A percentile compares a stretch with the other conserved stretches of the same genome.
Conservation (phyloP, 352 stramenopile genomes). For the Phytophthora foliorum region DNA sequence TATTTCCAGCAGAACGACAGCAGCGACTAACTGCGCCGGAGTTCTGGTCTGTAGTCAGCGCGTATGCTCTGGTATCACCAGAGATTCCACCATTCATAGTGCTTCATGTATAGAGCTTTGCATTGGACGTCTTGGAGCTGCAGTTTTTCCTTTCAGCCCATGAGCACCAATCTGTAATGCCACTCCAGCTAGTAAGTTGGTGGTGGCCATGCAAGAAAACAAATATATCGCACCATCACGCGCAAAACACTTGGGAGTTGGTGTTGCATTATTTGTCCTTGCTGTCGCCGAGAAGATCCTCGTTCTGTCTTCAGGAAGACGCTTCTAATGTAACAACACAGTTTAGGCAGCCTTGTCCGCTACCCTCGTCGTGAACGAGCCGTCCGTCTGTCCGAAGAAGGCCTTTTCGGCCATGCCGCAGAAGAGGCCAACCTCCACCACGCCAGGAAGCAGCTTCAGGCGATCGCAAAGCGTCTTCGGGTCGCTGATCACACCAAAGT, state of each 20-base stretch:
- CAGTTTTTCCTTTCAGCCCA: neutral
- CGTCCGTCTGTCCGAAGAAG: conserved; percentile 89
- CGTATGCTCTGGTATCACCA: neutral
- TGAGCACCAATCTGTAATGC: neutral
- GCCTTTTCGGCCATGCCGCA: conserved; percentile 90
- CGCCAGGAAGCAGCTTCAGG: conserved; percentile 86
- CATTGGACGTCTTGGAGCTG: conserved; percentile 25
- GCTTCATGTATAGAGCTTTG: conserved; percentile 47
- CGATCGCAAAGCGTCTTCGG: conserved; percentile 70
- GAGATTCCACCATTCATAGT: conserved; percentile 19
- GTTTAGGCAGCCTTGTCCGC: conserved; percentile 38
- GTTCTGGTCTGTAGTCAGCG: neutral
- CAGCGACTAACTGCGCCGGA: conserved; percentile 19
- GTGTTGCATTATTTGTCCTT: conserved; percentile 17
- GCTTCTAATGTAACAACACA: neutral
- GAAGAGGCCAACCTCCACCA: conserved; percentile 92
- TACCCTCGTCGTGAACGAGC: conserved; percentile 77
- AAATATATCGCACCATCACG: conserved; percentile 21
- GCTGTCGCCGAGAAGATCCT: neutral
- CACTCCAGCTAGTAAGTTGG: neutral
- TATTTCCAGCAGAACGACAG: conserved; percentile 56
- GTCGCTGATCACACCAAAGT: conserved; percentile 84
- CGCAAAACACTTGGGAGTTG: conserved; percentile 18
- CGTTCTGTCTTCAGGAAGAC: neutral
- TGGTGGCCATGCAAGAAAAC: conserved; percentile 13